Base-by-base conservation (phyloP, 306 rosid species). In the Inga leiocalycina region DNA sequence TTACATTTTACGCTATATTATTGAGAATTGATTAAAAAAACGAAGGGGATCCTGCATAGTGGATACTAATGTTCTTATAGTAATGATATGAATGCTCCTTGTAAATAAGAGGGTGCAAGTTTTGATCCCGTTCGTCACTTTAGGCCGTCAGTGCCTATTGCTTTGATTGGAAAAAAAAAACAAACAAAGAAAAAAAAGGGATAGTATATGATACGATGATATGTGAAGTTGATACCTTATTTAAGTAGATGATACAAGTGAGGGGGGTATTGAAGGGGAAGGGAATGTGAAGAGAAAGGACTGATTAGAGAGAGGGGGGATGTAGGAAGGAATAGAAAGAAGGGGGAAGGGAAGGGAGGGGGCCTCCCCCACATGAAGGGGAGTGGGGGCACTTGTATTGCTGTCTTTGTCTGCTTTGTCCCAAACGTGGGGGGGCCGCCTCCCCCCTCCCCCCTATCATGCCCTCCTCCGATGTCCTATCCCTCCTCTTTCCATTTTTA, bases 321-420 rank as follows among this genome's bases (percentile, higher is more conserved):
- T 27, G 30, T 82, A 8, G 34, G 45, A 90, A 81, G 79, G 96
- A 93, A 88, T 85, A 68, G 73, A 35, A 66, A 13, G 14, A 14
- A 2, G 20, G 4, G 10, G 30, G 22, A 6, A 19, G 24, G 5
- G 34, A 2, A 32, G 69, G 30, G 35, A 24, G 13, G 34, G 34
- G 8, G 67, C 22, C 8, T 24, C 34, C 34, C 67, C 67, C 34
- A 9, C 1, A 62, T 24, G 68, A 62, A 62, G 35, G 6, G 37
- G 8, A 22, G 8, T 10, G 16, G 68, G 67, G 68, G 3, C 8
- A 24, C 37, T 65, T 12, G 3, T 64, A 62, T 87, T 81, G 81
- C 30, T 62, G 74, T 45, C 78, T 64, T 73, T 87, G 91, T 87
- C 86, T 83, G 54, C 52, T 13, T 74, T 83, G 92, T 87, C 89